Percentiles rank a stretch among this genome's conserved stretches.
Evolutionary conservation across 2,329 filamentous ascomycete genomes (phyloP).

Genomic region (Cadophora sp.): DNA sequence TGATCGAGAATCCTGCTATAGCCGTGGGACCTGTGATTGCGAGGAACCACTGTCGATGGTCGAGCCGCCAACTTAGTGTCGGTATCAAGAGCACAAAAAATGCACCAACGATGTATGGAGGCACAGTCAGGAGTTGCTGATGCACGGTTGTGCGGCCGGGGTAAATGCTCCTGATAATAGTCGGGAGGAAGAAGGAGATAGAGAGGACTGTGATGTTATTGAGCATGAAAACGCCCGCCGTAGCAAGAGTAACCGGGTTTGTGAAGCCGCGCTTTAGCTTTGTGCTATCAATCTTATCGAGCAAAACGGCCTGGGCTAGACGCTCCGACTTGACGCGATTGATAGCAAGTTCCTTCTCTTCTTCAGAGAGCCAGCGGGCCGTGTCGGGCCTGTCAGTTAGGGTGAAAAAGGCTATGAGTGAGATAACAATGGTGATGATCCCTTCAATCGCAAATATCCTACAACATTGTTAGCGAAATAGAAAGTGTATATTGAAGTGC

Average conservation of each 20-base stretch:
- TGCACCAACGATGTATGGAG: not conserved
- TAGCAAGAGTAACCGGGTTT: not conserved
- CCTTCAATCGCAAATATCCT: constrained; percentile 1
- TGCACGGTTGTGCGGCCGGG: not conserved
- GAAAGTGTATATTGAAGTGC: not conserved
- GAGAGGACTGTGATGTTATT: not conserved
- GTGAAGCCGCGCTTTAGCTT: not conserved
- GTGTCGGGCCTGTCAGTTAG: not conserved
- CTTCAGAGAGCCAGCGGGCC: not conserved
- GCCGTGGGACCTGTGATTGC: not conserved
- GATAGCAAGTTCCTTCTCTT: constrained; percentile 5
- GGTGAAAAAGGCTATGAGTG: not conserved
- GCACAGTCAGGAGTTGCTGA: constrained; percentile 1
- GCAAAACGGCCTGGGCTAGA: not conserved
- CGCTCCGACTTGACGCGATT: not conserved
- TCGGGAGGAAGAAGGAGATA: not conserved
- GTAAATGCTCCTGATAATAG: not conserved
- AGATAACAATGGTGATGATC: not conserved
- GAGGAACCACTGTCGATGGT: not conserved
- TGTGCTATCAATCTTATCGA: not conserved
- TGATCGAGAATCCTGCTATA: not conserved
- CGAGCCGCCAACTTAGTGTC: not conserved
- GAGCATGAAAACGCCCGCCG: not conserved
- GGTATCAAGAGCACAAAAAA: not conserved
- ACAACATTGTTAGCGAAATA: not conserved